These are phyloP conservation scores for Mimosa bimucronata DNA, from an alignment of 306 rosid genomes.

Conservation along the genomic window DNA sequence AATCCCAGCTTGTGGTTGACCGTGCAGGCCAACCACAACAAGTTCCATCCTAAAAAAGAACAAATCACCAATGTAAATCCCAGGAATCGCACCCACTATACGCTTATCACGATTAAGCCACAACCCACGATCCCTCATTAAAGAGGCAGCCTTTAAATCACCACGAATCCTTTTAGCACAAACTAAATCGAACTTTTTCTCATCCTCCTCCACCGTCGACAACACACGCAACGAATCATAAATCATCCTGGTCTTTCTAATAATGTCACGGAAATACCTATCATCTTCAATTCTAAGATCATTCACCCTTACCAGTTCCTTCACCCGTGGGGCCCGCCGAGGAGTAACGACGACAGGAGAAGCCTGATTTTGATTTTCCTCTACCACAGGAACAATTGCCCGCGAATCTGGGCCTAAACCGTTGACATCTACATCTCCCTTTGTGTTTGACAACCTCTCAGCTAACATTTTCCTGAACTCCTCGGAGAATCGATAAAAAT, in stretches of 20 bases:
- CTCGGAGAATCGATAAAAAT: slow-evolving; percentile 64
- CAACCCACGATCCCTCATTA: slow-evolving; percentile 65
- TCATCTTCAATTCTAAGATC: slow-evolving; percentile 64
- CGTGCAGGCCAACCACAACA: slow-evolving; percentile 87
- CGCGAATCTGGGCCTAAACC: slow-evolving; percentile 53
- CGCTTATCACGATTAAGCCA: slow-evolving; percentile 93
- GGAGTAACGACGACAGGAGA: slow-evolving; percentile 35
- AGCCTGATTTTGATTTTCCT: slow-evolving; percentile 38
- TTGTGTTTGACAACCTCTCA: slow-evolving; percentile 35
- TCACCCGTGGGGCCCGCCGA: slow-evolving; percentile 42
- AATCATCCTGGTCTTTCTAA: slow-evolving; percentile 71
- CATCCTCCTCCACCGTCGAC: slow-evolving; percentile 60
- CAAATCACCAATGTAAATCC: slow-evolving; percentile 80
- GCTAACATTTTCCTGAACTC: slow-evolving; percentile 60
- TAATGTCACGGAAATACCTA: slow-evolving; percentile 60
- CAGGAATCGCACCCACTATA: slow-evolving; percentile 91
- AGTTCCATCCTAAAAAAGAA: slow-evolving; percentile 87
- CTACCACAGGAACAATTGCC: slow-evolving; percentile 68
- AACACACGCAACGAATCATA: slow-evolving; percentile 77
- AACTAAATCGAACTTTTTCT: slow-evolving; percentile 38
- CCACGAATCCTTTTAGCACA: slow-evolving; percentile 45
- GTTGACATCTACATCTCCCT: slow-evolving; percentile 27
- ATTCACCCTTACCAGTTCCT: slow-evolving; percentile 77
- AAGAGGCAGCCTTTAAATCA: slow-evolving; percentile 67
- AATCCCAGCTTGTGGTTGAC: slow-evolving; percentile 92